A percentile compares a stretch with the other conserved stretches of the same genome.
phyloP scores from a whole-genome alignment of 1,284 basidiomycete genomes.

The Sporisorium scitamineum region DNA sequence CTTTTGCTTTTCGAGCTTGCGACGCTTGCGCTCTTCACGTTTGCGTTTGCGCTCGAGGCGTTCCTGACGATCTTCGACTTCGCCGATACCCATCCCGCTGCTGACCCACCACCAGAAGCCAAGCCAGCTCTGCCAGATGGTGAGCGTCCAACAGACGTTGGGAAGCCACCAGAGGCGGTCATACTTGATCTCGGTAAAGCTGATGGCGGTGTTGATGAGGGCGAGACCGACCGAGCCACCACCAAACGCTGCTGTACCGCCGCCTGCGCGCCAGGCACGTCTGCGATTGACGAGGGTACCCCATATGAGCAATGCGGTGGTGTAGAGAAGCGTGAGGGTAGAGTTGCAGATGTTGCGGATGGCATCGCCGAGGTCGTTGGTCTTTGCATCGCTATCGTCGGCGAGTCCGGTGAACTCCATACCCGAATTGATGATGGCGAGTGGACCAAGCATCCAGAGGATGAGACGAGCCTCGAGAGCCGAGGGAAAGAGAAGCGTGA shows the following conservation, averaged over 20 bases:
- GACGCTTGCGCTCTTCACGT: conserved; percentile 49
- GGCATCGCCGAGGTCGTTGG: conserved; percentile 78
- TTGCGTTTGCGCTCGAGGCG: conserved; percentile 52
- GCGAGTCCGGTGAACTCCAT: conserved; percentile 86
- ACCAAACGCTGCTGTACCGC: conserved; percentile 94
- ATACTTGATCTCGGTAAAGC: conserved; percentile 66
- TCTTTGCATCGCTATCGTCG: conserved; percentile 67
- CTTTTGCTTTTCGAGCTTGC: conserved; percentile 51
- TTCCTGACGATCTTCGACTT: conserved; percentile 67
- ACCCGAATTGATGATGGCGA: conserved; percentile 84
- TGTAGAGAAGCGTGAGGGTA: conserved; percentile 92
- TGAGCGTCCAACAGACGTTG: conserved; percentile 65
- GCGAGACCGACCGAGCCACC: conserved; percentile 69
- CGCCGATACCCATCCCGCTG: conserved; percentile 69
- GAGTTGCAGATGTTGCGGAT: conserved; percentile 95
- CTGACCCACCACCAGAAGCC: conserved; percentile 70
- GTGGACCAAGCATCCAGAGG: conserved; percentile 84
- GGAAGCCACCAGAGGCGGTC: conserved; percentile 68
- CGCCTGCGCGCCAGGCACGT: conserved; percentile 89
- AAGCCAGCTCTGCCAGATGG: conserved; percentile 69
- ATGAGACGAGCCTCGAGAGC: conserved; percentile 89
- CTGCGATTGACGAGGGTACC: conserved; percentile 88
- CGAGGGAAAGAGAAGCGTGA: conserved; percentile 95
- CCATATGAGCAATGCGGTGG: conserved; percentile 89
- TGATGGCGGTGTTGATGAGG: conserved; percentile 63